These are phyloP conservation scores for Sporisorium sorghi DNA, from an alignment of 1,284 basidiomycete species.

Conservation along the genomic window DNA sequence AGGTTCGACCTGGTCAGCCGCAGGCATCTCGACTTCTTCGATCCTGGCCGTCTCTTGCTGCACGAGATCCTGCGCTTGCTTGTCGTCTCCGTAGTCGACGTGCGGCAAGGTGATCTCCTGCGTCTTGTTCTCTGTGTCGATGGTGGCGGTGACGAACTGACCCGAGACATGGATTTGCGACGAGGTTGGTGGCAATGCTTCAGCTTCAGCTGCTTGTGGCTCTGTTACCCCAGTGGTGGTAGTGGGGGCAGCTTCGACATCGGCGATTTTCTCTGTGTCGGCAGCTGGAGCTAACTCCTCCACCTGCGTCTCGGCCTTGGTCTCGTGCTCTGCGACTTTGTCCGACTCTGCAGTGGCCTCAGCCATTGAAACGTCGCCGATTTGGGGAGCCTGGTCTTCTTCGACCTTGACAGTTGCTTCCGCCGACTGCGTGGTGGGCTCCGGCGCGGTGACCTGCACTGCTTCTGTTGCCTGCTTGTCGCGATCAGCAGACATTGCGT, in stretches of 20 bases:
- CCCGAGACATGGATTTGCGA: slow-evolving; percentile 36
- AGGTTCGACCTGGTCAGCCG: slow-evolving; percentile 15
- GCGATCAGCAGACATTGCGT: neutral
- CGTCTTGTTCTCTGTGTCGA: slow-evolving; percentile 28
- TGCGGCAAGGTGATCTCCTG: slow-evolving; percentile 34
- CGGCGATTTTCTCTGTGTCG: neutral
- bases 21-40: slow-evolving; percentile 41
- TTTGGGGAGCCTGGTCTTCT: slow-evolving; percentile 12
- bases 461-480: neutral
- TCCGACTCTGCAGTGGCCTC: slow-evolving; percentile 4
- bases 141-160: slow-evolving; percentile 33
- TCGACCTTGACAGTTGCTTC: slow-evolving; percentile 15
- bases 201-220: neutral
- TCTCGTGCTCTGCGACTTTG: neutral
- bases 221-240: neutral
- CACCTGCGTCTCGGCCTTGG: neutral
- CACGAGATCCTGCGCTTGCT: slow-evolving; percentile 28
- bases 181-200: neutral
- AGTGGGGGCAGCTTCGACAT: neutral
- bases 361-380: slow-evolving; percentile 12
- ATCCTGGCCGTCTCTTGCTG: slow-evolving; percentile 31
- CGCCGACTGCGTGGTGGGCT: neutral
- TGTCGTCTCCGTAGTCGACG: slow-evolving; percentile 36
- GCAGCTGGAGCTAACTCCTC: neutral
- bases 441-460: neutral